Evolutionary conservation across 1,139 yeast genomes (phyloP).

Genomic region (Geotrichum reessii): DNA sequence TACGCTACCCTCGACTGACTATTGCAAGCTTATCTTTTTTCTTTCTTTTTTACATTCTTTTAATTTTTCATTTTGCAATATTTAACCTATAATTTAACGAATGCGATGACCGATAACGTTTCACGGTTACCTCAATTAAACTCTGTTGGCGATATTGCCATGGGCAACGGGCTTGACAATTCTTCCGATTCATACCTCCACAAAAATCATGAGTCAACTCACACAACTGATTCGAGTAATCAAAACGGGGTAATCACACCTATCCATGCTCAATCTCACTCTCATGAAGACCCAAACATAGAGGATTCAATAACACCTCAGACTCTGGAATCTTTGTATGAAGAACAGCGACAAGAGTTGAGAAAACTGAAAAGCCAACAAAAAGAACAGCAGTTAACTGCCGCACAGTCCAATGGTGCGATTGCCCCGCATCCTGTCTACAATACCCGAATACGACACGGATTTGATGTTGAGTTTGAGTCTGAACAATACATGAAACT

Average conservation of each 20-base stretch:
- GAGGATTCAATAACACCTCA: slow-evolving; percentile 1
- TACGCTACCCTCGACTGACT: not conserved
- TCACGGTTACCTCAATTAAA: not conserved
- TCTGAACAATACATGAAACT: slow-evolving; percentile 59
- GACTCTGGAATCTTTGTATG: not conserved
- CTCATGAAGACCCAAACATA: not conserved
- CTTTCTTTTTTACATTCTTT: not conserved
- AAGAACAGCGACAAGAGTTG: slow-evolving; percentile 10
- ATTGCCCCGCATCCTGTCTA: slow-evolving; percentile 18
- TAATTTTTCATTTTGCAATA: not conserved
- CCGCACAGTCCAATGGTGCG: slow-evolving; percentile 1
- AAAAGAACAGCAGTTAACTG: not conserved
- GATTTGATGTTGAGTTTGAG: slow-evolving; percentile 64
- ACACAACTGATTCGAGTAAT: not conserved
- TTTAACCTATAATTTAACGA: not conserved
- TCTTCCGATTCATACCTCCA: not conserved
- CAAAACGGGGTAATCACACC: not conserved
- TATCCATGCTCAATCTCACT: not conserved
- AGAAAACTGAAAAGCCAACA: slow-evolving; percentile 7
- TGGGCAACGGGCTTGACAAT: not conserved
- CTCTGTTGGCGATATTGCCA: not conserved
- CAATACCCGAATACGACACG: slow-evolving; percentile 50
- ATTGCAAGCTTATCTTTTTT: not conserved
- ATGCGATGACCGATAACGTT: not conserved
- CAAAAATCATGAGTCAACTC: not conserved